Evolutionary conservation across 1,284 basidiomycete species (phyloP).

Genomic region (Bjerkandera adusta): DNA sequence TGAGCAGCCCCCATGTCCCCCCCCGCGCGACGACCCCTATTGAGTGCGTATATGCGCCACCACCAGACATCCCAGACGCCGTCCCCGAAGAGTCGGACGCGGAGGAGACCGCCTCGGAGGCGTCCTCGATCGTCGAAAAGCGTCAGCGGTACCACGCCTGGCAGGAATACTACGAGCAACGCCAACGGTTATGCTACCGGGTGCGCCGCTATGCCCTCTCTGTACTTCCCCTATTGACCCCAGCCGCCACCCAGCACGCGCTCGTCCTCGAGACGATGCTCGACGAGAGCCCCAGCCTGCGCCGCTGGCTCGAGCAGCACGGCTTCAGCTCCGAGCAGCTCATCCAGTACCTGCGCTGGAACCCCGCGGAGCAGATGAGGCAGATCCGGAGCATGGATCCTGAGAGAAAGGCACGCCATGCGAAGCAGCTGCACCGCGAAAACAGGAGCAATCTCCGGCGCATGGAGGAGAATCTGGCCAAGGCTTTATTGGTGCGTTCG

Average conservation of each 20-base stretch:
- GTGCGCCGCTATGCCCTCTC: neutral
- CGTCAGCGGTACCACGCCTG: neutral
- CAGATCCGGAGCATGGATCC: slow-evolving; percentile 6
- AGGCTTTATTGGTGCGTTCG: slow-evolving; percentile 5
- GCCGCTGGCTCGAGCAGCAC: slow-evolving; percentile 9
- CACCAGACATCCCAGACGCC: neutral
- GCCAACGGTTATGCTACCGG: slow-evolving; percentile 4
- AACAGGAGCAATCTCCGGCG: slow-evolving; percentile 1
- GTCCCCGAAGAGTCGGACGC: neutral
- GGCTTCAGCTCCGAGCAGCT: slow-evolving; percentile 11
- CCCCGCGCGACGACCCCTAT: too few species aligned
- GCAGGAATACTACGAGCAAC: slow-evolving; percentile 2
- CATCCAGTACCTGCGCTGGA: slow-evolving; percentile 7
- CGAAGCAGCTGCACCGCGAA: neutral
- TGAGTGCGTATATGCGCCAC: neutral
- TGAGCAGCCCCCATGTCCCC: too few species aligned
- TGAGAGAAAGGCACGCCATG: neutral
- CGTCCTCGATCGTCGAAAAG: too few species aligned
- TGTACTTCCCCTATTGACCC: neutral
- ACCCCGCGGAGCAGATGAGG: slow-evolving; percentile 11
- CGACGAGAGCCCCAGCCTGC: slow-evolving; percentile 1
- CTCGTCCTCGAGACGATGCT: slow-evolving; percentile 6
- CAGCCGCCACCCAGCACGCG: slow-evolving; percentile 4
- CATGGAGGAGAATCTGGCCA: slow-evolving; percentile 12
- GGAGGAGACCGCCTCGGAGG: neutral